A percentile compares a stretch with the other conserved stretches of the same genome.
Conservation (phyloP, 371 early-diverging fungal species). For the Mortierella sp. region DNA sequence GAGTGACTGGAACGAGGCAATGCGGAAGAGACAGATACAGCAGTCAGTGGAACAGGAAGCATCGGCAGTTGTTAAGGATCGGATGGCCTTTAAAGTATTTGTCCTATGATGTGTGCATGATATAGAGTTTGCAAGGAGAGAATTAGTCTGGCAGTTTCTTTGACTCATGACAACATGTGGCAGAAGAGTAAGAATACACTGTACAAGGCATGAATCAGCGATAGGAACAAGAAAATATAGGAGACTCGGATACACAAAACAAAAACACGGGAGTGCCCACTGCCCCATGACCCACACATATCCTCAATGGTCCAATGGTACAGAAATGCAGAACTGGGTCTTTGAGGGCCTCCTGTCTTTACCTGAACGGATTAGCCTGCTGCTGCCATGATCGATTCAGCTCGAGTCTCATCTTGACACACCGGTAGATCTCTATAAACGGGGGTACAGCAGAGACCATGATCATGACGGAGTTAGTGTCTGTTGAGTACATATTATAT, state of each 20-base stretch:
- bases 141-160: too few relatives aligned
- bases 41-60: conserved; percentile 75
- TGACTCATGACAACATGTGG: too few relatives aligned
- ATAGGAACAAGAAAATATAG: too few relatives aligned
- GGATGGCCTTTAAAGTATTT: conserved; percentile 55
- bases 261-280: too few relatives aligned
- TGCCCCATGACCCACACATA: too few relatives aligned
- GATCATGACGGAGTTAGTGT: too few relatives aligned
- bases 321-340: neutral
- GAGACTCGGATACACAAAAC: neutral
- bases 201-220: too few relatives aligned
- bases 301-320: neutral
- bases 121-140: too few relatives aligned
- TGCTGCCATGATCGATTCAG: conserved; percentile 78
- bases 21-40: conserved; percentile 93
- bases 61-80: conserved; percentile 46
- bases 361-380: conserved; percentile 66
- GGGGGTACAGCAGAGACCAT: too few relatives aligned
- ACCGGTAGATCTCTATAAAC: conserved; percentile 70
- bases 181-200: too few relatives aligned
- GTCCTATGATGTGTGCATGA: too few relatives aligned
- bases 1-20: conserved; percentile 92
- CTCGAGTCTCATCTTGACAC: conserved; percentile 86
- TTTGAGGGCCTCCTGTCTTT: neutral
- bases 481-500: too few relatives aligned